Evolutionary conservation across 306 rosid species (phyloP), one percentile per base, ranked within the genome.

Genomic region (Glycine tomentella): DNA sequence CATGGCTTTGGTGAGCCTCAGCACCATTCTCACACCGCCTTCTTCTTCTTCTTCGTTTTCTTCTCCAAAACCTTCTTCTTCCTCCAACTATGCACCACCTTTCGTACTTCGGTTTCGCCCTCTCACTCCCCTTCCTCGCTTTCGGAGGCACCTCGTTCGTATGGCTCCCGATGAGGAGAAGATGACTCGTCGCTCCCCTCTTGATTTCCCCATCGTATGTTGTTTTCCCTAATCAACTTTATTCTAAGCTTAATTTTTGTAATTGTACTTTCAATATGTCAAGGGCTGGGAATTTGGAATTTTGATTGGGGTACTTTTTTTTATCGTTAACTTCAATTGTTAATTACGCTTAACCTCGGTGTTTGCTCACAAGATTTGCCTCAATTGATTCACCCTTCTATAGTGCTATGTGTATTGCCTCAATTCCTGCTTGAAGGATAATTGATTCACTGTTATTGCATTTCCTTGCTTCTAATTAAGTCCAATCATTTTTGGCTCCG

Each of bases 101-200:
- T 20, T 74, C 55, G 45, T 63, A 50, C 20, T 16, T 67, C 51
- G 3, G 2, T 70, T 65, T 72, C 87, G 77, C 12, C 77, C 73
- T 15, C 17, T 61, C 71, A 3, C 46, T 61, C 67, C 55, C 40
- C 75, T 33, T 36, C 42, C 38, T 0, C 91, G 87, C 58, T 46
- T 61, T 57, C 76, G 12, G n/a, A 86, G 88, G 14, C 92, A 77
- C 53, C 17, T 85, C 12, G 90, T 86, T 79, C 91, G 93, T 20
- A 93, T 93, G 98, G 98, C 97, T 84, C 98, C 97, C 7, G 93
- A 93, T 0, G 98, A 91, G 76, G 93, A 93, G 81, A 91, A 86
- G 85, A 76, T 91, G 83, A 90, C 93, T 71, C 97, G 97, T 45
- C 98, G 97, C 67, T 89, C 91, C 33, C 97, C 97, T 70, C 92